Conservation (phyloP, 768 basidiomycete species). For the Rhodosporidiobolus sp. region DNA sequence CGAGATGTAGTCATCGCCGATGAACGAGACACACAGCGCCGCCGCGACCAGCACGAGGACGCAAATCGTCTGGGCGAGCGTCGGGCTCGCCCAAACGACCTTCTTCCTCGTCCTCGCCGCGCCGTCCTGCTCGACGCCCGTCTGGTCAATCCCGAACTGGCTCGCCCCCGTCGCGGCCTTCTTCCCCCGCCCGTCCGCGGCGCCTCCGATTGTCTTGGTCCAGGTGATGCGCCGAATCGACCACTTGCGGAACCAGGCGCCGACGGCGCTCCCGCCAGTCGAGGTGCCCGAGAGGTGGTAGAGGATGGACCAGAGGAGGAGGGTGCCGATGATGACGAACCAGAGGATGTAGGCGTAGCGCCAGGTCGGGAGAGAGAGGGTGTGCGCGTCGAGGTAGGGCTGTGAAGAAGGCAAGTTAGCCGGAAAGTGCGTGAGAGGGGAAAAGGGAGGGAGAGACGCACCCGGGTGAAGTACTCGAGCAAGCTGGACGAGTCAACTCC, state of each 20-base stretch:
- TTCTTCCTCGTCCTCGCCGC: slow-evolving; percentile 16
- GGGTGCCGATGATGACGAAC: no score
- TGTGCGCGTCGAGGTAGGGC: slow-evolving; percentile 60
- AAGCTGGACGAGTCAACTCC: slow-evolving; percentile 24
- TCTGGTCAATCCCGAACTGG: neutral
- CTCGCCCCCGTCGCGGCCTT: neutral
- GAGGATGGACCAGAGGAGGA: no score
- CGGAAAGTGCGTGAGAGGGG: neutral
- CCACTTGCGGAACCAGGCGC: slow-evolving; percentile 39
- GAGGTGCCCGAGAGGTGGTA: slow-evolving; percentile 45
- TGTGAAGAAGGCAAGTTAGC: neutral
- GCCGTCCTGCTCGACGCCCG: neutral
- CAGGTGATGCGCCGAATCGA: slow-evolving; percentile 31
- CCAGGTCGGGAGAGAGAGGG: slow-evolving; percentile 56
- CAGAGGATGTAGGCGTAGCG: slow-evolving; percentile 62
- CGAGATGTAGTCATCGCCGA: slow-evolving; percentile 67
- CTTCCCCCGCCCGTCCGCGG: neutral
- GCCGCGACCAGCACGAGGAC: slow-evolving; percentile 54
- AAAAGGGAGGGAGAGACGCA: neutral
- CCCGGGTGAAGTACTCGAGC: slow-evolving; percentile 23
- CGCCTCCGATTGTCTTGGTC: slow-evolving; percentile 19
- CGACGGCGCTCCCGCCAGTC: slow-evolving; percentile 28
- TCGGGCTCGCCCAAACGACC: slow-evolving; percentile 50
- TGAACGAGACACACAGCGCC: slow-evolving; percentile 56
- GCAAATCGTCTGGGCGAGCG: slow-evolving; percentile 63